Evolutionary conservation across 1,139 yeast genomes (phyloP), one percentile per base, ranked within the genome.

Genomic region (Lodderomyces theae): DNA sequence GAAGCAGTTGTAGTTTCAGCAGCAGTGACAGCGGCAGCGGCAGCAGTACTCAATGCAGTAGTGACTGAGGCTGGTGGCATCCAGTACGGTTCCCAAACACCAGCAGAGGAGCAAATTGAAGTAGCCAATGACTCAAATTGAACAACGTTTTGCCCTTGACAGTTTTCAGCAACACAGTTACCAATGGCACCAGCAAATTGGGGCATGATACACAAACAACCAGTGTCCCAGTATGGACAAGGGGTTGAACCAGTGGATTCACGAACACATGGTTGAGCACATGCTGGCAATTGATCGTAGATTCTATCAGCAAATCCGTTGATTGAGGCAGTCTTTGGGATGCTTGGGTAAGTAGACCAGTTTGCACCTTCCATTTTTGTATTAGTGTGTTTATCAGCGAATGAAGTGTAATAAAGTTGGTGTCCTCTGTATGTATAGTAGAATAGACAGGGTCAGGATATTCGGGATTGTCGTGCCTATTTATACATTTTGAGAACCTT

Each of bases 271-370:
- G 44, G 44, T 39, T 53, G 48, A 35, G 68, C 69, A 54, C 69
- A 64, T 5, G 39, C 37, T 22, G 69, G 69, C 8, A 60, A 42
- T n/a, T 46, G 46, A 31, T 41, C 53, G 44, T 60, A 58, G 42
- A 69, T 60, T 29, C 62, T 63, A 45, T 69, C 74, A 11, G 74
- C 73, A 43, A 69, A 68, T 4, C 74, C 74, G 43, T 69, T 69
- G 36, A 66, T 59, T 22, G 63, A 52, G 30, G 73, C 73, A 25
- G 73, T 66, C 43, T 60, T 56, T 12, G 72, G 62, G 26, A 69
- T 73, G 12, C 56, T 42, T 17, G 74, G 74, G 46, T 60, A 69
- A 29, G 31, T 33, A 19, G 39, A 16, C 19, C 23, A 37, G 15
- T 9, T 15, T 11, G 67, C 58, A 29, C 22, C 22, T 19, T 57